Conservation (phyloP, 805 yeast genomes). For the Myxozyma lipomycoides region DNA sequence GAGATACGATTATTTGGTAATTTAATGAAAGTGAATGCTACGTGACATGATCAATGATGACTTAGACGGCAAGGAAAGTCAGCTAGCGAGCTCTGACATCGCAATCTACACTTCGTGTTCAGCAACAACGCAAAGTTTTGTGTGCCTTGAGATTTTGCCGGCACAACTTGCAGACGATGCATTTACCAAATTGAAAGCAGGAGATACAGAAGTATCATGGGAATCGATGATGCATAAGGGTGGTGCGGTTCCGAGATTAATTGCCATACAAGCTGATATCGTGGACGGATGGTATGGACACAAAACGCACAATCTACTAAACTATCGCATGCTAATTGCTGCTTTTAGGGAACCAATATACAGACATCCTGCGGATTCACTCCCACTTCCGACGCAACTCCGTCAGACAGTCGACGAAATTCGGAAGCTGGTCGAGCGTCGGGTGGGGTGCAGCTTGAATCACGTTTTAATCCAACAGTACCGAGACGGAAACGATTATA, state of each 20-base stretch:
- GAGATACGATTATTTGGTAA: too few relatives aligned
- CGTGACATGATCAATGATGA: too few relatives aligned
- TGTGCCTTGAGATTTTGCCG: too few relatives aligned
- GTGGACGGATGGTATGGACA: conserved; percentile 6
- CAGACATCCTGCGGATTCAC: conserved; percentile 26
- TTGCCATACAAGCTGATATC: conserved; percentile 22
- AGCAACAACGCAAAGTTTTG: too few relatives aligned
- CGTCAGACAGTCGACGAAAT: conserved; percentile 1
- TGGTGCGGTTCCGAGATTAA: conserved; percentile 27
- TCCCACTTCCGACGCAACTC: conserved; percentile 6
- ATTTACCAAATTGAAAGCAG: background rate
- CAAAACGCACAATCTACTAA: too few relatives aligned
- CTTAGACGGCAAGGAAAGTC: too few relatives aligned
- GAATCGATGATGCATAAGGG: conserved; percentile 19
- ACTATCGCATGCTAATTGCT: too few relatives aligned
- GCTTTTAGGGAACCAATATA: conserved; percentile 22
- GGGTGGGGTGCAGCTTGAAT: conserved; percentile 13
- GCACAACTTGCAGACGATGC: background rate
- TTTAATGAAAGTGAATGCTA: too few relatives aligned
- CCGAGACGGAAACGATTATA: conserved; percentile 22
- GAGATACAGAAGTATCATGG: conserved; percentile 16
- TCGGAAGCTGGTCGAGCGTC: conserved; percentile 3
- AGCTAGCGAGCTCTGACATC: too few relatives aligned
- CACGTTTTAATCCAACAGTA: conserved; percentile 28
- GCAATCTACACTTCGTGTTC: too few relatives aligned